Evolutionary conservation across 768 basidiomycete genomes (phyloP).

Genomic region (Dioszegia aurantiaca): DNA sequence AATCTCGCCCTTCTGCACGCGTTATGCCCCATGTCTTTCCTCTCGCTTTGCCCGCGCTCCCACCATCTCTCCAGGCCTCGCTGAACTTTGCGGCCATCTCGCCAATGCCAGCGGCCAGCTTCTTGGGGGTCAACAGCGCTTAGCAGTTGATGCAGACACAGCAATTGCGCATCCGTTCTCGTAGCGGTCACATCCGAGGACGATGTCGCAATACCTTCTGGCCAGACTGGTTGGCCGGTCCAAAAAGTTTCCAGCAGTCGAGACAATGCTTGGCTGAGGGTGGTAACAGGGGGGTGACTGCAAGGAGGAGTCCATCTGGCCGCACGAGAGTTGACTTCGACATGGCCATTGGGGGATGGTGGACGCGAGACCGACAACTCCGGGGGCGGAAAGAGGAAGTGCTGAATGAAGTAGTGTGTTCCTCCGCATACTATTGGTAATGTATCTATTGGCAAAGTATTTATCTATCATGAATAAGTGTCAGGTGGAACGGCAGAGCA

Average conservation of each 20-base stretch:
- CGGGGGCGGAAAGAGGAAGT: constrained; percentile 74
- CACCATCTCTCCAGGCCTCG: constrained; percentile 74
- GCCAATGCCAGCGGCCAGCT: constrained; percentile 91
- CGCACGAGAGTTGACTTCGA: neutral
- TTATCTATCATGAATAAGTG: constrained; percentile 54
- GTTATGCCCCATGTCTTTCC: constrained; percentile 18
- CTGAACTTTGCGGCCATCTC: constrained; percentile 83
- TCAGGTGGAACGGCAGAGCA: constrained; percentile 36
- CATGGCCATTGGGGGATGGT: neutral
- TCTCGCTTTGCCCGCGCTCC: constrained; percentile 54
- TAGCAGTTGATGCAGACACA: constrained; percentile 67
- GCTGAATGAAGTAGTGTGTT: constrained; percentile 96
- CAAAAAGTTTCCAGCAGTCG: constrained; percentile 44
- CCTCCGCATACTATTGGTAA: constrained; percentile 92
- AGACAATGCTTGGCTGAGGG: constrained; percentile 9
- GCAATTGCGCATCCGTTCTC: constrained; percentile 22
- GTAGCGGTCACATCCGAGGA: neutral
- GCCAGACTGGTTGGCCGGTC: constrained; percentile 30
- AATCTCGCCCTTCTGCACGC: constrained; percentile 58
- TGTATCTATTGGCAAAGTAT: constrained; percentile 50
- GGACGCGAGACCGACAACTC: constrained; percentile 36
- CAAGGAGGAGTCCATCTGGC: constrained; percentile 37
- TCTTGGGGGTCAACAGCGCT: constrained; percentile 67
- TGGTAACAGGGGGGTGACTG: constrained; percentile 22
- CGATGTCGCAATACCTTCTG: neutral